Evolutionary conservation across 164 flowering plant genomes (phyloP), one percentile per base, ranked within the genome.

Genomic region (Kalanchoe fedtschenkoi): DNA sequence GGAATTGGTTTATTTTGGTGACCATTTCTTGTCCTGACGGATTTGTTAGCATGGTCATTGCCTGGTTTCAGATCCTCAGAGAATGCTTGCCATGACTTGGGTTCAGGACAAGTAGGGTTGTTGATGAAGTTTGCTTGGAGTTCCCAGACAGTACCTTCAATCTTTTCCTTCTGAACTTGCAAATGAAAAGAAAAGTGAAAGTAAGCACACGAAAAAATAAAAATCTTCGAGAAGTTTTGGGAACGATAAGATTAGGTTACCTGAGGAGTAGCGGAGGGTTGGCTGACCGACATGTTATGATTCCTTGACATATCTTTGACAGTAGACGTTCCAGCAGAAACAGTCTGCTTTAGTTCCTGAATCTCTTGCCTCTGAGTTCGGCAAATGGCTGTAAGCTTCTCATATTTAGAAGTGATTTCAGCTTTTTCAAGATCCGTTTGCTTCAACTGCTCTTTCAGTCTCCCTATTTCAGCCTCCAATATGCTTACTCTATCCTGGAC

Each of bases 331-430:
- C 74, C 77, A 21, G 89, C 74, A 65, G 85, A 80, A 68, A 88
- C 72, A 67, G 87, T 75, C 65, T 82, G 88, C 76, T 89, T 91
- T 58, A 95, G 83, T 66, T 95, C 99, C 70, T 89, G 96, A 69
- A 95, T 77, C 73, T 91, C 99, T 62, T 91, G 97, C 62, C 99
- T 75, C 76, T 91, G 97, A 56, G 95, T 81, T 66, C 95, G 83
- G 64, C 97, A 95, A 64, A 91, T 95, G 62, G 97, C 91, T 64
- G 91, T 71, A 14, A 95, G 77, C 67, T 91, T 95, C 68, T 95
- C 97, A 68, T 77, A 95, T 76, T 89, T 91, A 26, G 96, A 80
- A 47, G 87, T 78, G 39, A 91, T 75, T 69, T 95, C 96, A 34
- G 81, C 75, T 67, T 89, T 95, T 77, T 89, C 99, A 58, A 72